These are phyloP conservation scores for Colletotrichum abscissum DNA, from an alignment of 2,329 filamentous ascomycete species.

Conservation along the genomic window DNA sequence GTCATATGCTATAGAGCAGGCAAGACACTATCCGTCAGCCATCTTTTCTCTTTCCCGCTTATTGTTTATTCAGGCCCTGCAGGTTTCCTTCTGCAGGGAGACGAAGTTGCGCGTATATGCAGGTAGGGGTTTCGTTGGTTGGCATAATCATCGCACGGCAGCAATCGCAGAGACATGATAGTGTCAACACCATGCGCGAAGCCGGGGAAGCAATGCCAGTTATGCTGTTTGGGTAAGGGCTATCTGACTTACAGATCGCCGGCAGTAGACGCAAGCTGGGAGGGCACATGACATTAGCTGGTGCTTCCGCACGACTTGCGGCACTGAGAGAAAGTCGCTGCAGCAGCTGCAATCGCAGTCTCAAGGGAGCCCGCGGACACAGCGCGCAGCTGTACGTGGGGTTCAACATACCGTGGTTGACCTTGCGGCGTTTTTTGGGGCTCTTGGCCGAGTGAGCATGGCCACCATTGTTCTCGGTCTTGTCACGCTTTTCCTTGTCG, in stretches of 20 bases:
- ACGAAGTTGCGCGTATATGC: conserved; percentile 8
- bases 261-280: conserved; percentile 88
- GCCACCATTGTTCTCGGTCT: conserved; percentile 44
- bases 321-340: conserved; percentile 37
- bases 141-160: conserved; percentile 30
- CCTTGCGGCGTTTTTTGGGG: conserved; percentile 88
- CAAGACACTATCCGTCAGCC: conserved; percentile 58
- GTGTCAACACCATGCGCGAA: conserved; percentile 16
- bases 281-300: conserved; percentile 45
- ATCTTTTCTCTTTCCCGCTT: conserved; percentile 38
- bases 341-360: conserved; percentile 30
- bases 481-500: conserved; percentile 41
- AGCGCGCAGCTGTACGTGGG: background rate
- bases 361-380: background rate
- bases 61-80: background rate
- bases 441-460: conserved; percentile 56
- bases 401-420: conserved; percentile 81
- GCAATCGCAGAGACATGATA: conserved; percentile 15
- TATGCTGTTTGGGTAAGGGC: conserved; percentile 35
- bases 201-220: conserved; percentile 39
- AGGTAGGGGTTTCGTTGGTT: conserved; percentile 19
- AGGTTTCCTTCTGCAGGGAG: background rate
- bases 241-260: conserved; percentile 82
- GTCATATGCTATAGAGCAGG: conserved; percentile 81
- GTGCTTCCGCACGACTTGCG: conserved; percentile 39